Evolutionary conservation across 768 basidiomycete species (phyloP).

Genomic region (Gymnopilus junonius): DNA sequence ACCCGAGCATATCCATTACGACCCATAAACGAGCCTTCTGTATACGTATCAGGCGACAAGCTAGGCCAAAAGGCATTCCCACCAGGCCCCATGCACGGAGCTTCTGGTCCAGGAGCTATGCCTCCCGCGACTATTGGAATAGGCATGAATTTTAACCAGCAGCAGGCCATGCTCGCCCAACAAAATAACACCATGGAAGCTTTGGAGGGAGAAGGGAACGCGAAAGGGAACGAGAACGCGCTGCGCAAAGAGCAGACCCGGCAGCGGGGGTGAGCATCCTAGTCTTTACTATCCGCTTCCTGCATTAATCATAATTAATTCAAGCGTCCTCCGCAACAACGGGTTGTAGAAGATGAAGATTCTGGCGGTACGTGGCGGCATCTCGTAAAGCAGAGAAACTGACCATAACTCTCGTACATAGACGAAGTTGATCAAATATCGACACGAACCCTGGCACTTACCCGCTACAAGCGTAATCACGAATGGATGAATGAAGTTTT

Average conservation of each 20-base stretch:
- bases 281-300: background rate
- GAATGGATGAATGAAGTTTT: conserved; percentile 88
- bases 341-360: conserved; percentile 58
- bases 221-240: conserved; percentile 47
- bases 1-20: conserved; percentile 76
- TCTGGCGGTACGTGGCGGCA: conserved; percentile 54
- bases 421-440: conserved; percentile 77
- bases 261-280: conserved; percentile 42
- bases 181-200: conserved; percentile 76
- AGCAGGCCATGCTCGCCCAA: conserved; percentile 73
- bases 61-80: conserved; percentile 68
- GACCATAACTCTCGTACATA: conserved; percentile 19
- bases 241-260: conserved; percentile 47
- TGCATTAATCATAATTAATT: background rate
- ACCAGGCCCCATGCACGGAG: conserved; percentile 35
- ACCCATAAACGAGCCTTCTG: conserved; percentile 62
- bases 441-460: conserved; percentile 69
- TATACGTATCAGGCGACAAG: conserved; percentile 77
- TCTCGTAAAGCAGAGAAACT: background rate
- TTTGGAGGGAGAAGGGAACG: conserved; percentile 67
- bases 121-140: conserved; percentile 31
- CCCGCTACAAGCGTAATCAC: conserved; percentile 80
- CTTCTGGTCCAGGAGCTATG: conserved; percentile 33
- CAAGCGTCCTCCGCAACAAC: conserved; percentile 37
- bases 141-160: conserved; percentile 43